These are phyloP conservation scores for Udeniomyces megalosporus DNA, from an alignment of 768 basidiomycete species.

Conservation along the genomic window DNA sequence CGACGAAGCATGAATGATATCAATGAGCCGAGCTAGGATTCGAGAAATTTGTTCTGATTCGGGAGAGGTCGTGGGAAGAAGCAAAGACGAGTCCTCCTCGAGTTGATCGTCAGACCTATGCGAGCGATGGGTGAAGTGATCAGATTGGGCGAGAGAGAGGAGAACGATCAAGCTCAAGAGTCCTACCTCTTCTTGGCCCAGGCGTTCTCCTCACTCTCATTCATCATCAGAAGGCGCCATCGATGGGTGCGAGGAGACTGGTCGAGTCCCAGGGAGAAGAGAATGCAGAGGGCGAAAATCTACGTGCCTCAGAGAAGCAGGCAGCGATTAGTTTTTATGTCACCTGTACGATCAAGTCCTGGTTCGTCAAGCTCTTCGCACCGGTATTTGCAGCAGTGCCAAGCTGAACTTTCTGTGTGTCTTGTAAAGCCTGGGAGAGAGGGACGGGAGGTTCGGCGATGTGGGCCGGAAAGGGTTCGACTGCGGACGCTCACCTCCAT, in stretches of 20 bases:
- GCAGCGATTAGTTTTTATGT: too few species aligned
- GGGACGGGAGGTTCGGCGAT: too few species aligned
- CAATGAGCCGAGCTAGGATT: slow-evolving; percentile 30
- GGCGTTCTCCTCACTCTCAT: slow-evolving; percentile 33
- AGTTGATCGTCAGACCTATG: slow-evolving; percentile 31
- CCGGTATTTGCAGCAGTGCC: slow-evolving; percentile 32
- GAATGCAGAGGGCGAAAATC: slow-evolving; percentile 33
- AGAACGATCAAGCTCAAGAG: not conserved
- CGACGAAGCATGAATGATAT: slow-evolving; percentile 18
- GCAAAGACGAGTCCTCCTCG: slow-evolving; percentile 27
- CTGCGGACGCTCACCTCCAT: slow-evolving; percentile 17
- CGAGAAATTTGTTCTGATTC: slow-evolving; percentile 27
- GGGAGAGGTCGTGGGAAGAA: slow-evolving; percentile 29
- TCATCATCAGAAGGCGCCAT: slow-evolving; percentile 36
- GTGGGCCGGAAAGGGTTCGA: not conserved
- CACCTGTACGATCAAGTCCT: too few species aligned
- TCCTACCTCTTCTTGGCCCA: slow-evolving; percentile 30
- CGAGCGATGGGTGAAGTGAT: not conserved
- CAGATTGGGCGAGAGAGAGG: slow-evolving; percentile 7
- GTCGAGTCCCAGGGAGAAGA: slow-evolving; percentile 33
- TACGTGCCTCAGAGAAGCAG: too few species aligned
- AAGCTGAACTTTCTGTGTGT: slow-evolving; percentile 29
- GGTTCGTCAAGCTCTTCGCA: too few species aligned
- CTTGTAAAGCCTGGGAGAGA: slow-evolving; percentile 28
- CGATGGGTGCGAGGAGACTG: slow-evolving; percentile 31